A percentile compares a stretch with the other conserved stretches of the same genome.
Conservation (phyloP, 2,329 filamentous ascomycete species). For the Ophiostoma ips region DNA sequence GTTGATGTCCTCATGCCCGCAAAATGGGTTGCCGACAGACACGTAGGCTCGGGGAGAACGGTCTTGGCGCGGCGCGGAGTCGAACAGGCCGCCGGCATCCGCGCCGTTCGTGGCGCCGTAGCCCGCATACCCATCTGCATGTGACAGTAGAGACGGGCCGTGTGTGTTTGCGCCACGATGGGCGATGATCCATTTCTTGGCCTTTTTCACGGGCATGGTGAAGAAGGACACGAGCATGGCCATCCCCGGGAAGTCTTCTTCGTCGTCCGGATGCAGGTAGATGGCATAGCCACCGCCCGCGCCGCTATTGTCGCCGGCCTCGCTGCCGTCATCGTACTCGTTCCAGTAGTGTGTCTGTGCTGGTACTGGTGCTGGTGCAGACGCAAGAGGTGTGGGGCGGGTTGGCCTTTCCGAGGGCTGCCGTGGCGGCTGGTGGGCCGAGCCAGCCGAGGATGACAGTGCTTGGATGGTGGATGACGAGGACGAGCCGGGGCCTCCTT, state of each 20-base stretch:
- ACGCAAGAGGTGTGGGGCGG: conserved; percentile 1
- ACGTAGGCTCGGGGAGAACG: not conserved
- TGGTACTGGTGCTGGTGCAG: conserved; percentile 3
- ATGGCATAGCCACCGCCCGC: conserved; percentile 53
- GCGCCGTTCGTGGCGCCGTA: conserved; percentile 11
- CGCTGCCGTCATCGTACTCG: conserved; percentile 73
- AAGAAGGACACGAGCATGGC: conserved; percentile 42
- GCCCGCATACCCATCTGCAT: conserved; percentile 1
- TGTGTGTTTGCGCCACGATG: not conserved
- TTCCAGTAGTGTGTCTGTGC: conserved; percentile 55
- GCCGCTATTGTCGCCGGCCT: conserved; percentile 39
- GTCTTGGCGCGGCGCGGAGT: not conserved
- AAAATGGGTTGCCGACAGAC: not conserved
- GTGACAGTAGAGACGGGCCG: conserved; percentile 17
- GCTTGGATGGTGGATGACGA: conserved; percentile 13
- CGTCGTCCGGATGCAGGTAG: conserved; percentile 57
- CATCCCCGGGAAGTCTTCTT: conserved; percentile 47
- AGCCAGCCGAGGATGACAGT: conserved; percentile 12
- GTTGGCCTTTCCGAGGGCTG: not conserved
- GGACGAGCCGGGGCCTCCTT: conserved; percentile 11
- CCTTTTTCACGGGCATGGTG: conserved; percentile 34
- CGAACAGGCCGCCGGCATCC: not conserved
- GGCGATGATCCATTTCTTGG: conserved; percentile 38
- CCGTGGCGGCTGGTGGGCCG: not conserved
- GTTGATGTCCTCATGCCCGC: not conserved